Conservation (phyloP, 306 rosid species). For the Luffa acutangula region DNA sequence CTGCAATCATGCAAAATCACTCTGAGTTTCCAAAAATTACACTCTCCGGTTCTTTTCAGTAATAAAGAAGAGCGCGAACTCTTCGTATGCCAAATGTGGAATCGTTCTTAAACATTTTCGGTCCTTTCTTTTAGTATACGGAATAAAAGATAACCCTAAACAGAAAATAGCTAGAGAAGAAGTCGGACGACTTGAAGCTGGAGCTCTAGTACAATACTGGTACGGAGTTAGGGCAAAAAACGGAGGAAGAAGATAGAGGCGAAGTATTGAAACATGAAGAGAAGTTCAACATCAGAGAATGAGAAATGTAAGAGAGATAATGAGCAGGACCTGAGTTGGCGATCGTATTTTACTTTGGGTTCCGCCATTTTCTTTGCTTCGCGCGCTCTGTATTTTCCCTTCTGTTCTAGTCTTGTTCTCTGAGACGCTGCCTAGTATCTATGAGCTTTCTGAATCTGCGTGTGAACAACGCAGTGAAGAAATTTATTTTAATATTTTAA, state of each 20-base stretch:
- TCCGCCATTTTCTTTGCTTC: conserved; percentile 17
- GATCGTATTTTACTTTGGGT: conserved; percentile 9
- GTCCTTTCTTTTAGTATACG: not conserved
- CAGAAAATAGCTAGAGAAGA: not conserved
- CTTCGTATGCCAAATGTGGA: not conserved
- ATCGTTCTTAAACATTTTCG: not conserved
- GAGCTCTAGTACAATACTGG: not conserved
- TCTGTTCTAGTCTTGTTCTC: not conserved
- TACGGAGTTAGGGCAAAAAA: not conserved
- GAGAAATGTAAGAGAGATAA: not conserved
- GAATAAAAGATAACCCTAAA: not conserved
- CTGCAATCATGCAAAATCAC: not conserved
- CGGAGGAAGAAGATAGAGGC: not conserved
- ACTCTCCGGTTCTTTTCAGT: not conserved
- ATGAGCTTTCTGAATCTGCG: not conserved
- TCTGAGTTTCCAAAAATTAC: not conserved
- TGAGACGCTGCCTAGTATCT: not conserved
- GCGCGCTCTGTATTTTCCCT: not conserved
- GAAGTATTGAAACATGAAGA: not conserved
- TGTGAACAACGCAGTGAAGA: not conserved
- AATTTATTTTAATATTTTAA: too few relatives aligned
- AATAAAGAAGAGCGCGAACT: not conserved
- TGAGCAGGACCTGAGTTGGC: conserved; percentile 10
- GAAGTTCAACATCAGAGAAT: not conserved
- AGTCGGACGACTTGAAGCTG: not conserved